phyloP scores from a whole-genome alignment of 139 green algal species.

The Chlamydomonas schloesseri region DNA sequence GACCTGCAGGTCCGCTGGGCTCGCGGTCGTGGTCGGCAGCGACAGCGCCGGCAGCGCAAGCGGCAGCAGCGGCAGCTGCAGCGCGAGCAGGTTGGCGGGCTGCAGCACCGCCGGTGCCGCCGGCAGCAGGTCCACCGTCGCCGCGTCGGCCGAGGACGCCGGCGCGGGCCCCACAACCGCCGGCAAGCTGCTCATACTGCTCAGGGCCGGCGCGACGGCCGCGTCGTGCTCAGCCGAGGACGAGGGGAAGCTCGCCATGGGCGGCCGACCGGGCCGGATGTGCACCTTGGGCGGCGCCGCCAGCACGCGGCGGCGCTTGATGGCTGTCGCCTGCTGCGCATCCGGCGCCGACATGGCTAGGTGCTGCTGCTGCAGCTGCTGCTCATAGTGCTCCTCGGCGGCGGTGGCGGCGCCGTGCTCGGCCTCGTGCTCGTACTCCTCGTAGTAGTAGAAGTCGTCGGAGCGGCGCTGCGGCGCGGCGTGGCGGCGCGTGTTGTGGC shows the following conservation, averaged over 20 bases:
- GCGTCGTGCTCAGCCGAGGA: neutral
- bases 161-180: too few relatives aligned
- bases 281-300: neutral
- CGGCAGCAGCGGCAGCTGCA: neutral
- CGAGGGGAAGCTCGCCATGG: too few relatives aligned
- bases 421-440: neutral
- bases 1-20: neutral
- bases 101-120: neutral
- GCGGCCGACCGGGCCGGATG: neutral
- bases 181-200: neutral
- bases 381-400: neutral
- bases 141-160: too few relatives aligned
- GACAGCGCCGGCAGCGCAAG: neutral
- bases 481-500: constrained; percentile 33
- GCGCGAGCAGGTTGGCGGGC: neutral
- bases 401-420: neutral
- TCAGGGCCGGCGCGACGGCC: too few relatives aligned
- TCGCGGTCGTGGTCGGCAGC: neutral
- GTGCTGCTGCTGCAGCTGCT: too few relatives aligned
- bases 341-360: too few relatives aligned
- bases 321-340: neutral
- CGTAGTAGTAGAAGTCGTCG: constrained; percentile 31
- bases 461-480: neutral
- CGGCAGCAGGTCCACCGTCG: neutral
- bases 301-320: constrained; percentile 9